Evolutionary conservation across 1,284 basidiomycete genomes (phyloP).

Genomic region (Malassezia pachydermatis): DNA sequence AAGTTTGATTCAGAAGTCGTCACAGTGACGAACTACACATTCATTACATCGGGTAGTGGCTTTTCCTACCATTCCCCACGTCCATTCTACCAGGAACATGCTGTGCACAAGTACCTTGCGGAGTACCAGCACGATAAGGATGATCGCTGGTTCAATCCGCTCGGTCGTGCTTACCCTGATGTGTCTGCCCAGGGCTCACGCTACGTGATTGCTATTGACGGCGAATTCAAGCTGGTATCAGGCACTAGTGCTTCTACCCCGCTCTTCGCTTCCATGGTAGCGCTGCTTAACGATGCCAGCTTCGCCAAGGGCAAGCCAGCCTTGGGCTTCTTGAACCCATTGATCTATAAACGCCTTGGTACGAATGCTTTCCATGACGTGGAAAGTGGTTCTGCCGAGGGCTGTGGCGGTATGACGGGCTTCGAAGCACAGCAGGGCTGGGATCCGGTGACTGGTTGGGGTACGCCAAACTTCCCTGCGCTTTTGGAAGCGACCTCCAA

Average conservation of each 20-base stretch:
- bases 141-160: constrained; percentile 54
- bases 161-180: constrained; percentile 62
- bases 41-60: constrained; percentile 60
- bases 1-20: constrained; percentile 47
- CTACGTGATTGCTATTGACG: constrained; percentile 42
- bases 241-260: constrained; percentile 57
- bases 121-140: constrained; percentile 53
- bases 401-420: constrained; percentile 30
- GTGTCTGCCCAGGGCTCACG: constrained; percentile 58
- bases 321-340: constrained; percentile 55
- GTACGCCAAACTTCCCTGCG: constrained; percentile 29
- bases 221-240: constrained; percentile 44
- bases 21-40: constrained; percentile 33
- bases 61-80: constrained; percentile 60
- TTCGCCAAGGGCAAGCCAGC: constrained; percentile 48
- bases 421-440: constrained; percentile 36
- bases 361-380: constrained; percentile 53
- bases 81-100: constrained; percentile 55
- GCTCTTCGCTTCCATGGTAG: constrained; percentile 53
- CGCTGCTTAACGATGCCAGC: constrained; percentile 57
- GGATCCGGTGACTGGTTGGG: constrained; percentile 37
- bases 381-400: constrained; percentile 49
- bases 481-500: too few relatives aligned
- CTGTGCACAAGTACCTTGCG: constrained; percentile 56
- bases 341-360: constrained; percentile 49